Conservation (phyloP, 768 basidiomycete species). For the Vararia minispora region DNA sequence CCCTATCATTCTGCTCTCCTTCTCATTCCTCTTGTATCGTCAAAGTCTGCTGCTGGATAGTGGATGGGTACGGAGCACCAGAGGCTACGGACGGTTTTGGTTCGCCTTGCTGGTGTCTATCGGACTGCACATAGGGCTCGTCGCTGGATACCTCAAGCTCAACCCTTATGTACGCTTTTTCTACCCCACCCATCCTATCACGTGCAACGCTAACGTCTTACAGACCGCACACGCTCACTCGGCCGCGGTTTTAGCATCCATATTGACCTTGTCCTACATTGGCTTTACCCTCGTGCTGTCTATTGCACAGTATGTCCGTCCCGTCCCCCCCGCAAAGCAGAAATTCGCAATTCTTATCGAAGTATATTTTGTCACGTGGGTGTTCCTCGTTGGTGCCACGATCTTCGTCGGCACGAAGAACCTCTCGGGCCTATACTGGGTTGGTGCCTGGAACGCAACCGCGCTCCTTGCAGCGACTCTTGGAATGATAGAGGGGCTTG, state of each 20-base stretch:
- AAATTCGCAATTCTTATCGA: slow-evolving; percentile 42
- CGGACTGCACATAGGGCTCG: slow-evolving; percentile 35
- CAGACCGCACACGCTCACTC: slow-evolving; percentile 55
- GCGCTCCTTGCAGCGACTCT: slow-evolving; percentile 31
- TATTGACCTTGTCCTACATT: slow-evolving; percentile 41
- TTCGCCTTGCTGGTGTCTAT: slow-evolving; percentile 36
- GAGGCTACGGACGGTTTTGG: slow-evolving; percentile 53
- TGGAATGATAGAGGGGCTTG: slow-evolving; percentile 25
- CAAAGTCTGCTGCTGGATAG: slow-evolving; percentile 8
- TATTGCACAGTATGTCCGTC: slow-evolving; percentile 20
- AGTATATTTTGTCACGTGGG: slow-evolving; percentile 47
- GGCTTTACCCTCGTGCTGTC: slow-evolving; percentile 30
- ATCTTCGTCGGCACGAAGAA: slow-evolving; percentile 28
- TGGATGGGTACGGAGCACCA: slow-evolving; percentile 8
- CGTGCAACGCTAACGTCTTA: slow-evolving; percentile 1
- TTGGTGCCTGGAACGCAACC: slow-evolving; percentile 42
- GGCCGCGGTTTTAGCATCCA: slow-evolving; percentile 37
- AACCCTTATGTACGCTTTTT: slow-evolving; percentile 51
- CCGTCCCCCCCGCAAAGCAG: slow-evolving; percentile 29
- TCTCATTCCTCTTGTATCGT: slow-evolving; percentile 18
- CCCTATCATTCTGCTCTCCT: slow-evolving; percentile 38
- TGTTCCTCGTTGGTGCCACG: slow-evolving; percentile 42
- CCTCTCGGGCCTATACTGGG: slow-evolving; percentile 45
- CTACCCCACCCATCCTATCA: neutral
- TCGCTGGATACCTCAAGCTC: slow-evolving; percentile 36